Evolutionary conservation across 495 filamentous ascomycete species (phyloP), one percentile per base, ranked within the genome.

Genomic region (Lasiosphaeriaceae sp.): DNA sequence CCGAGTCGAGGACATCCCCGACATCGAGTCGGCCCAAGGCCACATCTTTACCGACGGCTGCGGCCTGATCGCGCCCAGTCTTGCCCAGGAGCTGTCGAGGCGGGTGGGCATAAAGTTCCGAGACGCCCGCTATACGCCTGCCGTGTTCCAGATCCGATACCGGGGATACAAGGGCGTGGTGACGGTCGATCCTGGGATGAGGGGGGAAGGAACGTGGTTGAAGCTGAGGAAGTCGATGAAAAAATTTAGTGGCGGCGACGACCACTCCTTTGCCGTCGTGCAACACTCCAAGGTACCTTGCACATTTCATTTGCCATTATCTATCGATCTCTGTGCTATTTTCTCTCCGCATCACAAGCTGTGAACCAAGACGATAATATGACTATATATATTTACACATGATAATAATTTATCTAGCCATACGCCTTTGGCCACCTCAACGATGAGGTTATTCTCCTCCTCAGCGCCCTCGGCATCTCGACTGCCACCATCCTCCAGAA

Each of bases 11-110:
- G 77, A 82, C 50, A 78, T 82, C 39, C 63, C 74, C 0, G 79
- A 82, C 51, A 66, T 81, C 34, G 63, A 74, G 52, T 62, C 50
- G 16, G 63, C 64, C 31, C 71, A 77, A 31, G 9, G 26, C 9
- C 79, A 77, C 55, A 66, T 69, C 31, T 80, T 80, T 43, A 81
- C 78, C 12, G 78, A 81, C 59, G 78, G 78, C 11, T 80, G 78
- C 56, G 78, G 78, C 1, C 55, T 80, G 14, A 75, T 80, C 50
- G 73, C 75, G 0, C 59, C 61, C 1, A 50, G 62, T 2, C 58
- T 80, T 19, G 76, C 76, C 17, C 56, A 62, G 21, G 58, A 69
- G 24, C 59, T 80, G 8, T 69, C 71, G 12, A 56, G 71, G 50
- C 61, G 62, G 26, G 54, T 60, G 16, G 63, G 68, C 39, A 73